Percentiles rank a stretch among this genome's conserved stretches.
Evolutionary conservation across 31 red algal species (phyloP).

Genomic region (Asparagopsis taxiformis): DNA sequence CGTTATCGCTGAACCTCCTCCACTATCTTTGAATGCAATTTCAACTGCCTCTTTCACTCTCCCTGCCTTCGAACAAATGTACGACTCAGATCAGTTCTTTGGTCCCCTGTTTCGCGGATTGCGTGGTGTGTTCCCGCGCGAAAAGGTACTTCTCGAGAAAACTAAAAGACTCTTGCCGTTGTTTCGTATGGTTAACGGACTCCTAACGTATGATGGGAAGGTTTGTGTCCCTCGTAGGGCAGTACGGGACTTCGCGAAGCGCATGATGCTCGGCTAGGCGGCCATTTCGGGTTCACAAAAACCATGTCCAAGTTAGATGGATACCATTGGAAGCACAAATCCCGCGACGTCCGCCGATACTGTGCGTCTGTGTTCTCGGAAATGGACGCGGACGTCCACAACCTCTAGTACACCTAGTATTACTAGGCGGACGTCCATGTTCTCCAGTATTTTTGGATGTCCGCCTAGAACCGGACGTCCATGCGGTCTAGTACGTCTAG

Average conservation of each 20-base stretch:
- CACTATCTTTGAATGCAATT: background rate
- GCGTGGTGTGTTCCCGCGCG: background rate
- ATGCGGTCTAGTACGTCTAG: too few species aligned
- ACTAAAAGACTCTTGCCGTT: background rate
- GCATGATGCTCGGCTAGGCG: slow-evolving; percentile 20
- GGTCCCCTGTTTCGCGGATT: slow-evolving; percentile 5
- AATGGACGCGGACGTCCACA: too few species aligned
- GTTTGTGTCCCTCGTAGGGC: slow-evolving; percentile 9
- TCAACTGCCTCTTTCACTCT: background rate
- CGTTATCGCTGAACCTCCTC: background rate
- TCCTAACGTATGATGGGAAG: slow-evolving; percentile 9
- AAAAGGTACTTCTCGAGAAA: background rate
- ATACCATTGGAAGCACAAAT: slow-evolving; percentile 30
- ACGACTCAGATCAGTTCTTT: slow-evolving; percentile 8
- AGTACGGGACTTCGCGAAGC: slow-evolving; percentile 1
- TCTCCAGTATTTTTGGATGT: too few species aligned
- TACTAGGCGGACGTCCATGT: too few species aligned
- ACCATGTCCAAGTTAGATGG: slow-evolving; percentile 3
- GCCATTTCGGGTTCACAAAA: slow-evolving; percentile 33
- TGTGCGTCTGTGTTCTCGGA: too few species aligned
- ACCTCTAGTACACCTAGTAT: too few species aligned
- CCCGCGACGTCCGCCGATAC: slow-evolving; percentile 1
- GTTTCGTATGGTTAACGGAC: background rate
- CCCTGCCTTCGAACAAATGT: background rate
- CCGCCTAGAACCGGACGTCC: too few species aligned